Base-by-base conservation (phyloP, 805 yeast species). In the Suhomyces faveliae region DNA sequence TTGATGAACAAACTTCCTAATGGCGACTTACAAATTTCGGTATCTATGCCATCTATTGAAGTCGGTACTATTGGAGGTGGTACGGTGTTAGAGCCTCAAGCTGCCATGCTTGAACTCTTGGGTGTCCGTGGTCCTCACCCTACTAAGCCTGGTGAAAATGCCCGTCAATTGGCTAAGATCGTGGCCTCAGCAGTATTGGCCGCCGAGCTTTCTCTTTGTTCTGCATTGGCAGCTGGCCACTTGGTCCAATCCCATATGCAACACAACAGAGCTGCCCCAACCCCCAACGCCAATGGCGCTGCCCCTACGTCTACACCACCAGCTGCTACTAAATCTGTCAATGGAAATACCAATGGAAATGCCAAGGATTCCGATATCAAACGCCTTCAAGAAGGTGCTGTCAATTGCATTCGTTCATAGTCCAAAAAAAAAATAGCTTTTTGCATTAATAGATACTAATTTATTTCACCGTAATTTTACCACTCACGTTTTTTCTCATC, bases 51-150 rank as follows among this genome's bases (percentile, higher is more conserved):
- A 24, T 89, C 95, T 23, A 89, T 94, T 58, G 99, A 94, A 72
- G 99, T 94, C 40, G 99, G 99, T 55, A 94, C 99, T 2, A 90
- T 94, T 68, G 99, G 99, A 49, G 99, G 99, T 54, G 99, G 99
- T 64, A 94, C 99, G 3, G 88, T 94, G 54, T 79, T 94, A 60
- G 98, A 88, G 63, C 97, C 99, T 37, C 99, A 94, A 72, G 87
- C 91, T 43, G 89, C 98, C 19, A 89, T 94, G 96, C 77, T 94
- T 50, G 98, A 94, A 60, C 74, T 94, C 56, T 77, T 94, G 52
- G 97, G 98, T 33, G 96, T 94, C 41, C 83, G 87, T 58, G 99
- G 99, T 3, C 97, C 99, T 4, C 96, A 91, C 66, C 87, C 96
- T 33, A 84, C 91, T 4, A 80, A 77, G 45, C 98, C 99, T 1